phyloP scores from a whole-genome alignment of 106 monocot species.

The Allium sativum region DNA sequence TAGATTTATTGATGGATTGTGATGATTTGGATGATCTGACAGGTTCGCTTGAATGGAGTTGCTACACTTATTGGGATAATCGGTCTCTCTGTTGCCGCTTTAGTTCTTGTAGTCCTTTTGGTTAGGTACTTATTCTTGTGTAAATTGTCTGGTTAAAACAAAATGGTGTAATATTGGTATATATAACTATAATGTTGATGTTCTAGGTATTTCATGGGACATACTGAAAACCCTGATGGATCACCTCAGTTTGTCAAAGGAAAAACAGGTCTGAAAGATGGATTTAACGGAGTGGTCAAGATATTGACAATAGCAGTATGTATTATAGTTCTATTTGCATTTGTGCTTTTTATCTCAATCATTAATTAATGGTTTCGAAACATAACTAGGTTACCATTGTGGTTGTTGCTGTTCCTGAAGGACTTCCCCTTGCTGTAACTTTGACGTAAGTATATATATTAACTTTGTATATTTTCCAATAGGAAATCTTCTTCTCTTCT shows the following conservation, averaged over 20 bases:
- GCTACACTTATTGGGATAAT: constrained; percentile 89
- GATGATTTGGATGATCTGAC: background rate
- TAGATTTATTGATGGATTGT: no score
- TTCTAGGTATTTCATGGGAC: constrained; percentile 53
- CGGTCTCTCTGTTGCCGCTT: constrained; percentile 67
- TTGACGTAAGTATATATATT: constrained; percentile 17
- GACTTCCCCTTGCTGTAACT: constrained; percentile 25
- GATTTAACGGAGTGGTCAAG: constrained; percentile 41
- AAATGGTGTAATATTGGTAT: background rate
- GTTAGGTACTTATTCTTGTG: constrained; percentile 32
- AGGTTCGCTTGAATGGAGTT: constrained; percentile 98
- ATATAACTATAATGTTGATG: constrained; percentile 1
- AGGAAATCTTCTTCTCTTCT: no score
- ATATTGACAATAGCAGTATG: constrained; percentile 67
- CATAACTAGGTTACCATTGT: constrained; percentile 23
- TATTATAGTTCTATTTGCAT: background rate
- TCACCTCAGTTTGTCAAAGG: constrained; percentile 44
- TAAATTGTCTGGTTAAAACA: no score
- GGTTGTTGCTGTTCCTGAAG: constrained; percentile 30
- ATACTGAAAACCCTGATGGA: constrained; percentile 51
- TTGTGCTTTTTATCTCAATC: background rate
- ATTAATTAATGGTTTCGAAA: background rate
- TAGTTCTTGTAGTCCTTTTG: constrained; percentile 66
- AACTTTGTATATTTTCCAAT: no score
- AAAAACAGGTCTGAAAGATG: constrained; percentile 33